These are phyloP conservation scores for Naematelia aurantialba DNA, from an alignment of 768 basidiomycete genomes.

Conservation along the genomic window DNA sequence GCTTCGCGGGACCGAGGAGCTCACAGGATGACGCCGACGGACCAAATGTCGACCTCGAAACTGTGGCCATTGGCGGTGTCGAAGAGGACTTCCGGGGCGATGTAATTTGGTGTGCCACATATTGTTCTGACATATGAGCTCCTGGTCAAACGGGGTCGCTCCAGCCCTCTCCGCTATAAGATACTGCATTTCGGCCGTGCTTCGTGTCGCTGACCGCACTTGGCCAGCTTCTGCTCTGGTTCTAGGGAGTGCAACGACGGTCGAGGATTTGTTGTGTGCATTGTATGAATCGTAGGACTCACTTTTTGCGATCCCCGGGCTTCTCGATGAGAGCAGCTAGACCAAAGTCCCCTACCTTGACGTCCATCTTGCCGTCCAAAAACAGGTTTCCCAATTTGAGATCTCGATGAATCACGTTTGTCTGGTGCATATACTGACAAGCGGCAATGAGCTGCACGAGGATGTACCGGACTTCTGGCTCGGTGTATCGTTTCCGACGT, in stretches of 20 bases:
- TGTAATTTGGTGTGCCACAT: conserved; percentile 97
- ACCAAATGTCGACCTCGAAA: conserved; percentile 98
- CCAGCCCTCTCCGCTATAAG: too few species aligned
- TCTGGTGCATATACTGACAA: conserved; percentile 93
- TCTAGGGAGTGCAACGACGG: too few species aligned
- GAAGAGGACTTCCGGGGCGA: conserved; percentile 86
- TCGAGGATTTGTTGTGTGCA: too few species aligned
- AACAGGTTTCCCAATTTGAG: conserved; percentile 95
- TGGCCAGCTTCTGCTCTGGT: too few species aligned
- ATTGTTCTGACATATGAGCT: conserved; percentile 73
- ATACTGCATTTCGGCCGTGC: too few species aligned
- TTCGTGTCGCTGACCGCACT: too few species aligned
- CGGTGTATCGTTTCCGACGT: conserved; percentile 77
- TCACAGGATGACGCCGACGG: conserved; percentile 83
- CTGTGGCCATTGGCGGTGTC: conserved; percentile 90
- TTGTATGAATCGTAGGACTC: conserved; percentile 20
- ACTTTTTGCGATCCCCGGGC: conserved; percentile 93
- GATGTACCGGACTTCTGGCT: conserved; percentile 88
- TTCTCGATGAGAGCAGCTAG: conserved; percentile 94
- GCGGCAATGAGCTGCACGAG: conserved; percentile 92
- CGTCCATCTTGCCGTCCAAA: conserved; percentile 82
- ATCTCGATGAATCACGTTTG: conserved; percentile 96
- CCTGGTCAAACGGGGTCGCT: conserved; percentile 5
- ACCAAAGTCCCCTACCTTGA: conserved; percentile 97
- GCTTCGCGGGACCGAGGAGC: conserved; percentile 13